Evolutionary conservation across 2,329 filamentous ascomycete genomes (phyloP), one percentile per base, ranked within the genome.

Genomic region (Apiospora koreana): DNA sequence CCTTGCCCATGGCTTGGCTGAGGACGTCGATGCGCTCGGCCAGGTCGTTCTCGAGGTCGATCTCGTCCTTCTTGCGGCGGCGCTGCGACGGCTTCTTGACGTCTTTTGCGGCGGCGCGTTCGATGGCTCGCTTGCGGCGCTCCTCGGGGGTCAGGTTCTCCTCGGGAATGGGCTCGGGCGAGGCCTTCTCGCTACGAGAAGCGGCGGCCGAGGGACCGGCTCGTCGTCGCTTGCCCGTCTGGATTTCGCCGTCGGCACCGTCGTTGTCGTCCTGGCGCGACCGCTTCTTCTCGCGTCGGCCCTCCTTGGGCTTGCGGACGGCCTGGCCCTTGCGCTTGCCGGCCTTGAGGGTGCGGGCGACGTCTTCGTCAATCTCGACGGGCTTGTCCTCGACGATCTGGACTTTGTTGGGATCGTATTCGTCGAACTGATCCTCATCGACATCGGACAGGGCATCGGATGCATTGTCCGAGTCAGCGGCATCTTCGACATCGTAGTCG

Each of bases 11-110:
- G 70, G 91, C 90, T 69, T 93, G 87, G 78, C 96, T 96, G 80
- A 99, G 92, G 66, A 92, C 87, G 70, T 94, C 94, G 73, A 99
- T 94, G 78, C 97, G 92, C 62, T 94, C 93, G 79, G 98, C 96
- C 74, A 95, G 93, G 82, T 93, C 92, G 76, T 94, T 92, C 80
- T 98, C 95, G 65, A 98, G 87, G 74, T 98, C 95, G 80, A 97
- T 94, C 75, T 96, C 95, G 79, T 95, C 93, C 85, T 94, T 94
- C 86, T 94, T 95, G 88, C 89, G 82, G 75, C 92, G 87, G 73
- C 91, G 87, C 76, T 93, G 94, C 69, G 85, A 87, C 14, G 93
- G 91, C 75, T 93, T 93, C 84, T 97, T 97, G 76, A 97, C 86
- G 0, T 95, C 94, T 70, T 93, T 93, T 80, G 97, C 94, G 83